A percentile compares a stretch with the other conserved stretches of the same genome.
These are phyloP conservation scores for Picea engelmannii DNA, from an alignment of 83 land plant genomes.

Conservation along the genomic window DNA sequence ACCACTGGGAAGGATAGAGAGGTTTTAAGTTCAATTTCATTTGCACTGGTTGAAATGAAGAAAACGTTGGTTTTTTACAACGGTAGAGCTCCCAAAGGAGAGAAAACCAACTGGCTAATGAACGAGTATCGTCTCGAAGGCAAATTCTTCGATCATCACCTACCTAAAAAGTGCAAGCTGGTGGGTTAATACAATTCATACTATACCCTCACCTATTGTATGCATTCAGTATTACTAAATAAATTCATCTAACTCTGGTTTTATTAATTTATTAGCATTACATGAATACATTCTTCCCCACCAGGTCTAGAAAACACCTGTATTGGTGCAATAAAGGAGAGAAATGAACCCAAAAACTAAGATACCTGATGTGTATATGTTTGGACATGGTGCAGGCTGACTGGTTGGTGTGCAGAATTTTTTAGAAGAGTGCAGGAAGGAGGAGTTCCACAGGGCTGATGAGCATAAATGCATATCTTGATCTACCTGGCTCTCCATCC, in stretches of 20 bases:
- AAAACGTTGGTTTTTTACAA: slow-evolving; percentile 66
- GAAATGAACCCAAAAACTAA: not conserved
- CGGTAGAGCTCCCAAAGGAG: slow-evolving; percentile 72
- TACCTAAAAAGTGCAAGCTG: slow-evolving; percentile 38
- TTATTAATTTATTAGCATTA: no score
- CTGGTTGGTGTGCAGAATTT: slow-evolving; percentile 34
- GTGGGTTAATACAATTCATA: slow-evolving; percentile 14
- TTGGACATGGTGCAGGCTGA: slow-evolving; percentile 23
- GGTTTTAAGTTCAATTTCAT: slow-evolving; percentile 35
- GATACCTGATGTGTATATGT: not conserved
- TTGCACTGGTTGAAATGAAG: slow-evolving; percentile 53
- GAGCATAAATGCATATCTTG: slow-evolving; percentile 8
- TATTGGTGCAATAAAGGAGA: no score
- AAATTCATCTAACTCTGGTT: not conserved
- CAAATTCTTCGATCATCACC: slow-evolving; percentile 24
- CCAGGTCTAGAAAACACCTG: not conserved
- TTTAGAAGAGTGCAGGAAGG: slow-evolving; percentile 22
- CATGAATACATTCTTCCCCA: no score
- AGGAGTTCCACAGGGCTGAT: not conserved
- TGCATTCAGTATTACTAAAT: not conserved
- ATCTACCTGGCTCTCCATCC: slow-evolving; percentile 8
- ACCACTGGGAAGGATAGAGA: slow-evolving; percentile 73
- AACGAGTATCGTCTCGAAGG: slow-evolving; percentile 67
- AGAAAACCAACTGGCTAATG: slow-evolving; percentile 77
- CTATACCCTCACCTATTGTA: no score